These are phyloP conservation scores for Xylaria scruposa DNA, from an alignment of 495 filamentous ascomycete species.

Conservation along the genomic window DNA sequence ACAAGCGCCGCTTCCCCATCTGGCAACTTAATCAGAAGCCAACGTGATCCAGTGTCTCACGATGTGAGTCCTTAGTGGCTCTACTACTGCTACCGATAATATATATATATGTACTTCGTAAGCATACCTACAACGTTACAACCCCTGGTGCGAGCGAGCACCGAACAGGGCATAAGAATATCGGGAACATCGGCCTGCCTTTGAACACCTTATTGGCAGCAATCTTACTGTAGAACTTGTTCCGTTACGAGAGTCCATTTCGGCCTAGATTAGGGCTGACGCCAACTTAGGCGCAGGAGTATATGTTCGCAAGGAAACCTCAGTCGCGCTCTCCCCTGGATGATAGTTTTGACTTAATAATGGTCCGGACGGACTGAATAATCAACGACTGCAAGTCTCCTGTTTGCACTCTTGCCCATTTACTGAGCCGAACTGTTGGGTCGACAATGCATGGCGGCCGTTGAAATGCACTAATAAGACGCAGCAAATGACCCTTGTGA, in stretches of 20 bases:
- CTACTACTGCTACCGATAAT: no score
- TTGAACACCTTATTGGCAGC: slow-evolving; percentile 11
- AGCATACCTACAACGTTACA: slow-evolving; percentile 23
- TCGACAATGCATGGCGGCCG: background rate
- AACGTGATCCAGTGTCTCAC: background rate
- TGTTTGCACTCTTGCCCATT: background rate
- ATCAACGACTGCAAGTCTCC: background rate
- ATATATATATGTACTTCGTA: no score
- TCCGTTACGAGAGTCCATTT: background rate
- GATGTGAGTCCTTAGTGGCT: background rate
- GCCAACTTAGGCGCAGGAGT: background rate
- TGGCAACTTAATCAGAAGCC: background rate
- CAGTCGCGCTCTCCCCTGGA: background rate
- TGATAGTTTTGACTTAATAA: background rate
- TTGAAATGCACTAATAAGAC: slow-evolving; percentile 12
- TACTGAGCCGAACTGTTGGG: background rate
- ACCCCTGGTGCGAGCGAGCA: background rate
- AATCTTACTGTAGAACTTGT: background rate
- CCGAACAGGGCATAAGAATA: slow-evolving; percentile 5
- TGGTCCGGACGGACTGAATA: background rate
- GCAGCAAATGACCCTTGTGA: background rate
- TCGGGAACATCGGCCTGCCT: background rate
- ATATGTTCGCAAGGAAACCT: background rate
- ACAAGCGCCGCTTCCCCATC: background rate
- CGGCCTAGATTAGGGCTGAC: background rate